A percentile compares a stretch with the other conserved stretches of the same genome.
These are phyloP conservation scores for Byssoonygena ceratinophila DNA, from an alignment of 2,329 filamentous ascomycete genomes.

Conservation along the genomic window DNA sequence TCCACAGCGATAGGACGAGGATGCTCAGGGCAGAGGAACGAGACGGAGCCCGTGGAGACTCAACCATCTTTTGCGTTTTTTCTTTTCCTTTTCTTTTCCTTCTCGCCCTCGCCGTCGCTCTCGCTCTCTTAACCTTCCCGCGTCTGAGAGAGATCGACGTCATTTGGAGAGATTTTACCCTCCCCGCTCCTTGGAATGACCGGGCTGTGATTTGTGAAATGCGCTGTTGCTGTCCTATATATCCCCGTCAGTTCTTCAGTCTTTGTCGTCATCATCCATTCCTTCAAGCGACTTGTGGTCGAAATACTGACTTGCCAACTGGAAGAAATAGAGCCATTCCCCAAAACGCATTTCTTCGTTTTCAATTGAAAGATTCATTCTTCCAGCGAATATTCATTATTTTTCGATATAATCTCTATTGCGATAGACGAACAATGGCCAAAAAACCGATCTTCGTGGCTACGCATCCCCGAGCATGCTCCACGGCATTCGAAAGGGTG, in stretches of 20 bases:
- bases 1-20: not conserved
- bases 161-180: conserved; percentile 6
- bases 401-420: too few relatives aligned
- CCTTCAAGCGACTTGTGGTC: not conserved
- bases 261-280: not conserved
- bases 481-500: conserved; percentile 93
- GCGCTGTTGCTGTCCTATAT: too few relatives aligned
- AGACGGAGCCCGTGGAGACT: conserved; percentile 2
- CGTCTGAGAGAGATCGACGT: conserved; percentile 10
- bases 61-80: too few relatives aligned
- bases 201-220: too few relatives aligned
- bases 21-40: conserved; percentile 7
- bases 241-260: too few relatives aligned
- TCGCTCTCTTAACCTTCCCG: too few relatives aligned
- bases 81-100: conserved; percentile 9
- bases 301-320: too few relatives aligned
- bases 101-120: too few relatives aligned
- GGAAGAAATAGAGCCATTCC: not conserved
- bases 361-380: not conserved
- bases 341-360: not conserved
- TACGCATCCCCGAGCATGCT: conserved; percentile 90
- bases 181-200: conserved; percentile 8
- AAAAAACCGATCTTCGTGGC: conserved; percentile 79
- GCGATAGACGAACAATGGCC: conserved; percentile 46
- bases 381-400: too few relatives aligned